Evolutionary conservation across 2,329 filamentous ascomycete species (phyloP), one percentile per base, ranked within the genome.

Genomic region (Cladosporium sp.): DNA sequence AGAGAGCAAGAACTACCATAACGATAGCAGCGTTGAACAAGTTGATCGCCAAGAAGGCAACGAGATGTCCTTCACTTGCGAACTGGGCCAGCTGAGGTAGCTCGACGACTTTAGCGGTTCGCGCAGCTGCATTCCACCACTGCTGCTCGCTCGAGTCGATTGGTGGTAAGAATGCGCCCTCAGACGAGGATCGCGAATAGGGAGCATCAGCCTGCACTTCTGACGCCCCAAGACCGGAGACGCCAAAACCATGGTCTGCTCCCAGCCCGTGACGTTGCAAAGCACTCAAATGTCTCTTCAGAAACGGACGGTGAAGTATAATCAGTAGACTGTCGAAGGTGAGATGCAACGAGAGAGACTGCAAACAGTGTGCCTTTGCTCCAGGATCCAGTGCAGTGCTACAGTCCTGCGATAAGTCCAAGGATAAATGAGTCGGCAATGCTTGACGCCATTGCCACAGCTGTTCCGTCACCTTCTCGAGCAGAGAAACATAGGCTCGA

Each of bases 1-100:
- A 75, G 2, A 78, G 66, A 1, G 77, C 75, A 39, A 75, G 68
- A 1, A 78, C 70, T 22, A 74, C 72, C 54, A 79, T 67, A 12
- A 78, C 76, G 25, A 78, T 73, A 6, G 75, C 73, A 1, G 76
- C 74, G 50, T 76, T 76, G 67, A 78, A 78, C 11, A 78, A 60
- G 56, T 78, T 78, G 61, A 78, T 76, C 2, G 74, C 76, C 17
- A 78, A 64, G 58, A 78, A 78, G 5, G 75, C 73, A 5, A 76
- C 74, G 5, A 77, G 67, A 60, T 79, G 76, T n/a, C 72, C 77
- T 15, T 76, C 72, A 0, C 70, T 74, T 4, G 76, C 75, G 6
- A 74, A 64, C 39, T 73, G 70, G 17, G 71, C 69, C 5, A 78
- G 70, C 28, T 67, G 63, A 12, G 69, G 65, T 36, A 70, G 59